Percentiles rank a stretch among this genome's conserved stretches.
Evolutionary conservation across 257 asterid genomes (phyloP).

Genomic region (Knoxia roxburghii): DNA sequence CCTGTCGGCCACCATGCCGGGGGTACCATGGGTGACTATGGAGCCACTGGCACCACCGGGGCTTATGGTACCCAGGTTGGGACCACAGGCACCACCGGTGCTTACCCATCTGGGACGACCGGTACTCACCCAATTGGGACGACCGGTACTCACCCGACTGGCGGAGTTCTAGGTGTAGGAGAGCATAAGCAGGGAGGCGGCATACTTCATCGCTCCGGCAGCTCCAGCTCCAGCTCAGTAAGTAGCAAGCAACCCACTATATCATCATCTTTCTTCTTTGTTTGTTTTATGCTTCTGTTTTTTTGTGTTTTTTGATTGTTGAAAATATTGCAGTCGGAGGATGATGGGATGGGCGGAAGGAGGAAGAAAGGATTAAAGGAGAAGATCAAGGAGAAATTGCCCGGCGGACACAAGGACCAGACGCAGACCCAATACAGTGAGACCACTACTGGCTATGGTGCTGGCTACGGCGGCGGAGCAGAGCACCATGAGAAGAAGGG

Average conservation of each 20-base stretch:
- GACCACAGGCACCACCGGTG: slow-evolving; percentile 12
- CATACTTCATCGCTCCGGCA: slow-evolving; percentile 46
- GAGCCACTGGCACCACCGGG: slow-evolving; percentile 35
- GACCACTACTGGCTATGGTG: not conserved
- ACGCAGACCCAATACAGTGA: not conserved
- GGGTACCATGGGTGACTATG: slow-evolving; percentile 27
- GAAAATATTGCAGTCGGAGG: slow-evolving; percentile 28
- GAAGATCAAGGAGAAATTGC: slow-evolving; percentile 40
- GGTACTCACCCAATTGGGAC: not conserved
- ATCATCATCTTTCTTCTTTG: no score
- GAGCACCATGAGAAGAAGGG: slow-evolving; percentile 66
- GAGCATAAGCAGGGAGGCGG: slow-evolving; percentile 22
- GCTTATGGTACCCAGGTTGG: slow-evolving; percentile 17
- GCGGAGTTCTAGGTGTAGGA: slow-evolving; percentile 9
- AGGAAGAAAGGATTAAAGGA: slow-evolving; percentile 42
- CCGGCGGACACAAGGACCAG: slow-evolving; percentile 40
- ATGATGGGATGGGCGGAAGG: slow-evolving; percentile 45
- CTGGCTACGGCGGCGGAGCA: slow-evolving; percentile 26
- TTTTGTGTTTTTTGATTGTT: not conserved
- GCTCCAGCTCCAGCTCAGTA: slow-evolving; percentile 41
- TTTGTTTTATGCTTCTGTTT: no score
- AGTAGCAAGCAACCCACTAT: not conserved
- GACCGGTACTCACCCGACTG: slow-evolving; percentile 7
- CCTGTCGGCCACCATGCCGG: slow-evolving; percentile 24
- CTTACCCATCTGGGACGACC: not conserved